A percentile compares a stretch with the other conserved stretches of the same genome.
Conservation (phyloP, 768 basidiomycete species). For the Sistotremastrum niveocremeum region DNA sequence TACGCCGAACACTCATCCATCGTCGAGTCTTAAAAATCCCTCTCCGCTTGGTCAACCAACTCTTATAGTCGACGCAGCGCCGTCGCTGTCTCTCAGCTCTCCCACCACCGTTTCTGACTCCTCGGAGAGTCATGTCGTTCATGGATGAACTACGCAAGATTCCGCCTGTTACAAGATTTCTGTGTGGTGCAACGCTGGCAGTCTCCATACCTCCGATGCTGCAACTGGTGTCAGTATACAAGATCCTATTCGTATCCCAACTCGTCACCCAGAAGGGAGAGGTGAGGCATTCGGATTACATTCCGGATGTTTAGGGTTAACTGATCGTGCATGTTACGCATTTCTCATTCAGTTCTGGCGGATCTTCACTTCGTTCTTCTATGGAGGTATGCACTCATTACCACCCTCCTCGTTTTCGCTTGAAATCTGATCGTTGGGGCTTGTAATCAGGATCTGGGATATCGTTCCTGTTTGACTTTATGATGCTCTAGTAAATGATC, state of each 20-base stretch:
- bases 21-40: no score
- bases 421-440: no score
- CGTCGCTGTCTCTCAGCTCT: no score
- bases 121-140: neutral
- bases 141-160: conserved; percentile 59
- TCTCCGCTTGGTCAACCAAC: no score
- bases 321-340: conserved; percentile 1
- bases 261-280: conserved; percentile 36
- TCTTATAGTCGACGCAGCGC: no score
- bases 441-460: conserved; percentile 31
- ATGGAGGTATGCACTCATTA: conserved; percentile 35
- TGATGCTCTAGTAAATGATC: conserved; percentile 54
- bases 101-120: no score
- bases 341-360: conserved; percentile 48
- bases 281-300: conserved; percentile 23
- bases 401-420: neutral
- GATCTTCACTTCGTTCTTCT: conserved; percentile 57
- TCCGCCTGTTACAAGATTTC: conserved; percentile 67
- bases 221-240: conserved; percentile 38
- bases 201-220: conserved; percentile 47
- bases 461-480: conserved; percentile 47
- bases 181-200: conserved; percentile 45
- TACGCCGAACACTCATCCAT: no score
- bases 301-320: neutral
- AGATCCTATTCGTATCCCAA: conserved; percentile 36